phyloP scores from a whole-genome alignment of 2,329 filamentous ascomycete genomes.

The Colletotrichum phormii region DNA sequence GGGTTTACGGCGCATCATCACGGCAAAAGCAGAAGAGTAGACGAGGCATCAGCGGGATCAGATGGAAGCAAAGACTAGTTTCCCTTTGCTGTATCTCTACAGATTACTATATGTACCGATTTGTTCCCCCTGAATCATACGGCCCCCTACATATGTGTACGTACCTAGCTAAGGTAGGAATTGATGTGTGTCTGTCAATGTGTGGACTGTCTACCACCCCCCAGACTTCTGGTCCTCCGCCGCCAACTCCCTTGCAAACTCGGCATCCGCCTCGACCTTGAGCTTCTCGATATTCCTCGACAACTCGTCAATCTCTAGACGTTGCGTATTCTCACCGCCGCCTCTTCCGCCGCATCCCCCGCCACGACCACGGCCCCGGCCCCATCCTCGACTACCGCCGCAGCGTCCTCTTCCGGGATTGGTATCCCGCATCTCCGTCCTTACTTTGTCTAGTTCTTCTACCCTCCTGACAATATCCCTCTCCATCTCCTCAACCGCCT shows the following conservation, averaged over 20 bases:
- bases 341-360: background rate
- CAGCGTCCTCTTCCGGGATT: slow-evolving; percentile 27
- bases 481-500: slow-evolving; percentile 16
- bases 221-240: slow-evolving; percentile 38
- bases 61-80: slow-evolving; percentile 4
- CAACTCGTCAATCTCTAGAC: slow-evolving; percentile 53
- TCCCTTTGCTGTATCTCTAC: background rate
- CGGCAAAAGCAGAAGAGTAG: slow-evolving; percentile 15
- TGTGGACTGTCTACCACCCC: slow-evolving; percentile 2
- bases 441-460: slow-evolving; percentile 34
- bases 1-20: slow-evolving; percentile 22
- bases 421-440: background rate
- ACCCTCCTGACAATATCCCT: slow-evolving; percentile 16
- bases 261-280: slow-evolving; percentile 58
- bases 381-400: slow-evolving; percentile 14
- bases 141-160: too few species aligned
- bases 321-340: slow-evolving; percentile 29
- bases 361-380: slow-evolving; percentile 34
- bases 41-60: slow-evolving; percentile 1
- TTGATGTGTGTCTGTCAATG: background rate
- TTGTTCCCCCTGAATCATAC: too few species aligned
- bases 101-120: background rate
- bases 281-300: slow-evolving; percentile 51
- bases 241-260: slow-evolving; percentile 57
- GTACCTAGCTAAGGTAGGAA: background rate